phyloP scores from a whole-genome alignment of 176 grass and related monocot species.

The Ensete ventricosum region DNA sequence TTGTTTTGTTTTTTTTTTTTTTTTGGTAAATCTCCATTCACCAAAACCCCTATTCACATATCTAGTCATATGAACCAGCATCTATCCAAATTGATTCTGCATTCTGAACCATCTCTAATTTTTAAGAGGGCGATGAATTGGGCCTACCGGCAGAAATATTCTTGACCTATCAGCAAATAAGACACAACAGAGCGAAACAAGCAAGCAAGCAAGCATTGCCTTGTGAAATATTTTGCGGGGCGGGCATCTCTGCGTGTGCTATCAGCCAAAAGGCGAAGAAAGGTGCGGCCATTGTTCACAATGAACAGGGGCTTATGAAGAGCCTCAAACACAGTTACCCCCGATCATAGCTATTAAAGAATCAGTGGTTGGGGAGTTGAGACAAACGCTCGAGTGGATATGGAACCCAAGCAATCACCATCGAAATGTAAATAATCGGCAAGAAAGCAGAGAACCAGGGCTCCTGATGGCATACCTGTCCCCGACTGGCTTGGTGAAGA shows the following conservation, averaged over 20 bases:
- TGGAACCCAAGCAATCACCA: neutral
- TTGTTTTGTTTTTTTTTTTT: too few relatives aligned
- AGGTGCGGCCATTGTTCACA: neutral
- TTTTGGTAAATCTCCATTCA: too few relatives aligned
- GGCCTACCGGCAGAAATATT: neutral
- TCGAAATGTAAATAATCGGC: neutral
- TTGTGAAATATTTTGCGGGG: neutral
- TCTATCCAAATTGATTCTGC: neutral
- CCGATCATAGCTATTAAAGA: too few relatives aligned
- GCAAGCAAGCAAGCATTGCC: neutral
- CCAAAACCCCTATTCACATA: neutral
- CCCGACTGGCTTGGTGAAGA: slow-evolving; percentile 86
- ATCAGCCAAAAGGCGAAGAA: neutral
- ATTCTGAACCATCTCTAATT: too few relatives aligned
- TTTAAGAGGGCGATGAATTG: neutral
- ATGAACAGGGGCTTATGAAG: neutral
- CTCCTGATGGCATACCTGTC: slow-evolving; percentile 51
- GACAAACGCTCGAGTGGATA: too few relatives aligned
- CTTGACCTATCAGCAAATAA: neutral
- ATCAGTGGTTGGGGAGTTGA: too few relatives aligned
- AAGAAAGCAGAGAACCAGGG: neutral
- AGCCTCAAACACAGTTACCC: neutral
- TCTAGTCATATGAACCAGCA: neutral
- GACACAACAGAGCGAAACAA: too few relatives aligned
- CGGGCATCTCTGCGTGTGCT: neutral